Evolutionary conservation across 1,284 basidiomycete species (phyloP).

Genomic region (Waitea zeae): DNA sequence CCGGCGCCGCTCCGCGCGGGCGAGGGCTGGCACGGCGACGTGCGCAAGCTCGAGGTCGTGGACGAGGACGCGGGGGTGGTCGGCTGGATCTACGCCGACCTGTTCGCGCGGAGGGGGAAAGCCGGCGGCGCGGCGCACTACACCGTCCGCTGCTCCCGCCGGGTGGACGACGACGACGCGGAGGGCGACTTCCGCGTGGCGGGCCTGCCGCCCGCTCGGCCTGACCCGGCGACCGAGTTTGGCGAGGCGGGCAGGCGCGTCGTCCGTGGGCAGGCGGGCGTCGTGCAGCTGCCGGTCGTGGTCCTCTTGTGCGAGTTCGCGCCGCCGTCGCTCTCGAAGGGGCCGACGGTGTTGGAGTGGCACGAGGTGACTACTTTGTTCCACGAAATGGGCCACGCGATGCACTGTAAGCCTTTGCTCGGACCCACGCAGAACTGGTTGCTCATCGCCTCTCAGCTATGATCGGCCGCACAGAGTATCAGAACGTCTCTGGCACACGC

Average conservation of each 20-base stretch:
- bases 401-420: slow-evolving; percentile 89
- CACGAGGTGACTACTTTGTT: slow-evolving; percentile 91
- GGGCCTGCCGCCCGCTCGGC: slow-evolving; percentile 3
- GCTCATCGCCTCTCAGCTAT: slow-evolving; percentile 45
- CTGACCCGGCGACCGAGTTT: slow-evolving; percentile 31
- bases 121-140: slow-evolving; percentile 91
- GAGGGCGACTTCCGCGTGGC: slow-evolving; percentile 29
- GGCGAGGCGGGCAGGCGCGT: slow-evolving; percentile 39
- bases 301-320: slow-evolving; percentile 86
- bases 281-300: slow-evolving; percentile 82
- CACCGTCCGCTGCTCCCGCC: slow-evolving; percentile 86
- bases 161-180: slow-evolving; percentile 83
- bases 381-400: slow-evolving; percentile 99
- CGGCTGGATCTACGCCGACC: slow-evolving; percentile 90
- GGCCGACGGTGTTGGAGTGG: slow-evolving; percentile 74
- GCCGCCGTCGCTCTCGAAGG: slow-evolving; percentile 39
- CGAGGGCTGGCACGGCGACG: slow-evolving; percentile 80
- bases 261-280: slow-evolving; percentile 42
- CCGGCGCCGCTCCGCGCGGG: slow-evolving; percentile 51
- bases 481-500: slow-evolving; percentile 96
- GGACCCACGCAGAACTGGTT: no score
- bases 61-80: slow-evolving; percentile 77
- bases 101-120: slow-evolving; percentile 79
- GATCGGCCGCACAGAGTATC: slow-evolving; percentile 95
- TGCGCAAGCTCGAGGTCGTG: slow-evolving; percentile 85